Percentiles rank a stretch among this genome's conserved stretches.
Evolutionary conservation across 768 basidiomycete genomes (phyloP).

Genomic region (Leccinum barrowsii): DNA sequence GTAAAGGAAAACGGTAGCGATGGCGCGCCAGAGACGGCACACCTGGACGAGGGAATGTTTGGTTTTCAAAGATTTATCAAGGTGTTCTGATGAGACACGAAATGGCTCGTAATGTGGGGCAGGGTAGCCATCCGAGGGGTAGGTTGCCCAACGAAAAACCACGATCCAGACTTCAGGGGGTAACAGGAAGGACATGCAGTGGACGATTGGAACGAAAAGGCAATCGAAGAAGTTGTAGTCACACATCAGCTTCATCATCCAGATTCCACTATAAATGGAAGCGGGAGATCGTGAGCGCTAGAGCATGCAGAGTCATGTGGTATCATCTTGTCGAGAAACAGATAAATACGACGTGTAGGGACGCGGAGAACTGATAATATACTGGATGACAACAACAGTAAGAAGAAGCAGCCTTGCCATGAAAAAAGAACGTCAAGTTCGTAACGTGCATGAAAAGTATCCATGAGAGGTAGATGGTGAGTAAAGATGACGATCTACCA

Average conservation of each 20-base stretch:
- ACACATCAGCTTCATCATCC: slow-evolving; percentile 3
- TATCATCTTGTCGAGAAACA: slow-evolving; percentile 28
- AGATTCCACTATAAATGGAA: not conserved
- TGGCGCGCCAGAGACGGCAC: slow-evolving; percentile 53
- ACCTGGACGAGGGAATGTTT: slow-evolving; percentile 48
- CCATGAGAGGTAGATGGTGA: slow-evolving; percentile 20
- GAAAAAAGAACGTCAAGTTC: slow-evolving; percentile 31
- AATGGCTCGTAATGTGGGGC: slow-evolving; percentile 46
- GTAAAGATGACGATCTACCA: slow-evolving; percentile 18
- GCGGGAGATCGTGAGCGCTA: slow-evolving; percentile 6
- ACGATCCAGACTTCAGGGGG: slow-evolving; percentile 56
- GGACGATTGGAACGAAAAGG: not conserved
- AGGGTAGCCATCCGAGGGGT: slow-evolving; percentile 25
- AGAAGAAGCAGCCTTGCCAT: slow-evolving; percentile 18
- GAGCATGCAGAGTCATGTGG: slow-evolving; percentile 25
- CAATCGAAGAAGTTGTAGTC: not conserved
- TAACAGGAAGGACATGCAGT: slow-evolving; percentile 21
- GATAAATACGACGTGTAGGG: slow-evolving; percentile 26
- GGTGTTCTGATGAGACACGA: slow-evolving; percentile 31
- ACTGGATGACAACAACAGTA: slow-evolving; percentile 27
- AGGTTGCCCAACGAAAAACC: slow-evolving; percentile 45
- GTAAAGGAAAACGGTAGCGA: slow-evolving; percentile 47
- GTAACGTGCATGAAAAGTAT: slow-evolving; percentile 25
- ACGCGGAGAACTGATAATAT: slow-evolving; percentile 29
- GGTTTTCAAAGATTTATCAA: slow-evolving; percentile 31